phyloP scores from a whole-genome alignment of 2,329 filamentous ascomycete species.

The Phialophora chinensis region DNA sequence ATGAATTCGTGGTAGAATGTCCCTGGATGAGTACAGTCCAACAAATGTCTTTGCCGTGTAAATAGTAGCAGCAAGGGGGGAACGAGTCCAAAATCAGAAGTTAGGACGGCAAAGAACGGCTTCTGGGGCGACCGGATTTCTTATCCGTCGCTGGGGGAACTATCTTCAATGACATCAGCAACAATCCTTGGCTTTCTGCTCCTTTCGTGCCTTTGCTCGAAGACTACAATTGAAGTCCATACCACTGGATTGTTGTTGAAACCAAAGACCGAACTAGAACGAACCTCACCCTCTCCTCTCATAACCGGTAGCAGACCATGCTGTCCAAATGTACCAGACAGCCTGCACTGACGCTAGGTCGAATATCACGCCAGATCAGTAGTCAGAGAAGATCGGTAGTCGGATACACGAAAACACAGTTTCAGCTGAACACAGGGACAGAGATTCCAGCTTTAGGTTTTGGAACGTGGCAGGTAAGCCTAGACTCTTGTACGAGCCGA shows the following conservation, averaged over 20 bases:
- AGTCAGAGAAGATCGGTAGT: constrained; percentile 29
- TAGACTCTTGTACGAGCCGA: not conserved
- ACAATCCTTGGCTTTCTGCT: not conserved
- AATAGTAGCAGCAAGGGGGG: not conserved
- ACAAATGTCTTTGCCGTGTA: not conserved
- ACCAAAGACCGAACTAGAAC: not conserved
- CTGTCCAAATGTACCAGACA: constrained; percentile 18
- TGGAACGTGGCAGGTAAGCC: constrained; percentile 56
- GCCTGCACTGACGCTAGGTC: constrained; percentile 21
- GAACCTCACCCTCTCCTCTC: not conserved
- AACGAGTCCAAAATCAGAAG: not conserved
- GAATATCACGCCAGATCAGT: constrained; percentile 26
- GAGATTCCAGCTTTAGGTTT: constrained; percentile 58
- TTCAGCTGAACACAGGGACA: constrained; percentile 54
- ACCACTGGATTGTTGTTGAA: not conserved
- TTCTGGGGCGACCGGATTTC: not conserved
- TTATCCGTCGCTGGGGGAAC: not conserved
- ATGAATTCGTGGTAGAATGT: not conserved
- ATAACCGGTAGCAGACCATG: constrained; percentile 16
- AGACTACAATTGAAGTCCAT: not conserved
- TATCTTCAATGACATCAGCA: not conserved
- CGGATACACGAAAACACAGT: constrained; percentile 33
- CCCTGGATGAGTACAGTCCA: not conserved
- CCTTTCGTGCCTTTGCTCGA: not conserved
- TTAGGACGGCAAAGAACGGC: not conserved